Conservation (phyloP, 2,329 filamentous ascomycete genomes). For the Dichotomopilus funicola region DNA sequence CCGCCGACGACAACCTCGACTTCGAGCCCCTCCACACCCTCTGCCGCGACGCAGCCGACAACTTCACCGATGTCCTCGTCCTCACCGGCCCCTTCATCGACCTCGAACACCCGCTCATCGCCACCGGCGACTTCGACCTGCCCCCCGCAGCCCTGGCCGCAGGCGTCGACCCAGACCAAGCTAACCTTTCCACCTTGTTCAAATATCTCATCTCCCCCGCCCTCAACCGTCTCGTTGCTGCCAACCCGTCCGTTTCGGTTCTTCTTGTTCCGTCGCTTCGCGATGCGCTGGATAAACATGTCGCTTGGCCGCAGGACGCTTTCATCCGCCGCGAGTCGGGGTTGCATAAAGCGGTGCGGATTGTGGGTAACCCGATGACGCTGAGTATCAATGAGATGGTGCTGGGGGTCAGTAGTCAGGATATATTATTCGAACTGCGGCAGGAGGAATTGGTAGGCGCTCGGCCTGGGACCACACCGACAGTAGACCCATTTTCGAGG, state of each 20-base stretch:
- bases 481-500: conserved; percentile 58
- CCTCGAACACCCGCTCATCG: conserved; percentile 80
- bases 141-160: conserved; percentile 62
- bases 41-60: conserved; percentile 68
- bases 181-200: conserved; percentile 78
- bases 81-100: conserved; percentile 87
- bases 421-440: conserved; percentile 76
- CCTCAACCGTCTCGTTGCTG: conserved; percentile 61
- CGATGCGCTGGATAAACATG: conserved; percentile 73
- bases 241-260: conserved; percentile 72
- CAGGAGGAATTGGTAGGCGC: conserved; percentile 62
- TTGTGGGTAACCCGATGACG: conserved; percentile 87
- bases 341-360: conserved; percentile 66
- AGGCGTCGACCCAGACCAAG: conserved; percentile 65
- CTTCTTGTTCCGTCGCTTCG: conserved; percentile 78
- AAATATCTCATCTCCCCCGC: conserved; percentile 69
- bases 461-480: conserved; percentile 33
- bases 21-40: conserved; percentile 82
- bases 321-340: conserved; percentile 67
- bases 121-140: conserved; percentile 71
- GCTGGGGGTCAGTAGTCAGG: conserved; percentile 75
- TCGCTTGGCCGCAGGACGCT: conserved; percentile 68
- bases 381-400: conserved; percentile 82
- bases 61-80: conserved; percentile 70
- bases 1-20: conserved; percentile 82